Evolutionary conservation across 1,284 basidiomycete genomes (phyloP).

Genomic region (Jaminaea rosea): DNA sequence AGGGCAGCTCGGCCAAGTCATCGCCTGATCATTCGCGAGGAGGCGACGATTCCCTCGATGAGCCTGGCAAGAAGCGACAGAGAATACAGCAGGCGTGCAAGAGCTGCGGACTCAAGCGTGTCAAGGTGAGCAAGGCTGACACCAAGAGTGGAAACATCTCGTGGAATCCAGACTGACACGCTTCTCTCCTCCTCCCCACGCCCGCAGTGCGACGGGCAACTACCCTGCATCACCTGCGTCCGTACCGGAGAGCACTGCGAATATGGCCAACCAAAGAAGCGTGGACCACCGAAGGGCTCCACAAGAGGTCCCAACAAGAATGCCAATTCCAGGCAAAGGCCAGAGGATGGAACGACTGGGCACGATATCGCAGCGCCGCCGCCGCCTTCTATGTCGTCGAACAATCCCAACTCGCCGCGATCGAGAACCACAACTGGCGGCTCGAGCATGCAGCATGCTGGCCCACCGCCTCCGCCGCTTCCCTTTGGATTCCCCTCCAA

Average conservation of each 20-base stretch:
- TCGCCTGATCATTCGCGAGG: no score
- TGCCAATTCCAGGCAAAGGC: neutral
- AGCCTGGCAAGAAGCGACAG: constrained; percentile 11
- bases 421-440: no score
- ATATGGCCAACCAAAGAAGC: constrained; percentile 31
- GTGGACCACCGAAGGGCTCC: constrained; percentile 31
- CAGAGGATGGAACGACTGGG: no score
- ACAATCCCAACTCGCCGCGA: no score
- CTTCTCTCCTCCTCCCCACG: neutral
- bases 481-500: no score
- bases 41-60: neutral
- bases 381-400: no score
- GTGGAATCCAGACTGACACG: neutral
- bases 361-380: no score
- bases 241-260: constrained; percentile 25
- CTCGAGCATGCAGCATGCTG: no score
- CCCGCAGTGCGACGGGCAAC: constrained; percentile 21
- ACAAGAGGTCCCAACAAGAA: constrained; percentile 23
- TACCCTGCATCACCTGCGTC: constrained; percentile 26
- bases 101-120: constrained; percentile 24
- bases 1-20: no score
- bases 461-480: no score
- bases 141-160: neutral
- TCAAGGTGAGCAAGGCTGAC: constrained; percentile 12
- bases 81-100: constrained; percentile 37